These are phyloP conservation scores for Papiliotrema fonsecae DNA, from an alignment of 1,284 basidiomycete species.

Conservation along the genomic window DNA sequence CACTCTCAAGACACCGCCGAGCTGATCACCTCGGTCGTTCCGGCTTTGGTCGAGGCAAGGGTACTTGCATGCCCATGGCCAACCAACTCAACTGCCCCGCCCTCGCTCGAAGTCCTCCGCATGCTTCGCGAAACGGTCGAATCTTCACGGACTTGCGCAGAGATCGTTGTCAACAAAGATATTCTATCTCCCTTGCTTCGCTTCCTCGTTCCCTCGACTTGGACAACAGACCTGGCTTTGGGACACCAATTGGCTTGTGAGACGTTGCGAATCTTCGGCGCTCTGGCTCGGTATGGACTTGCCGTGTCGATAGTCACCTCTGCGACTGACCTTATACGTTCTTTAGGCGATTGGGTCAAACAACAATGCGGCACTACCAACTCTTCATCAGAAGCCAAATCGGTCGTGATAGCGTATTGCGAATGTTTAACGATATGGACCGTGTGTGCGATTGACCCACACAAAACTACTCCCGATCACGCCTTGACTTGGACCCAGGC, in stretches of 20 bases:
- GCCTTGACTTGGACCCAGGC: slow-evolving; percentile 88
- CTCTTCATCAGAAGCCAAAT: slow-evolving; percentile 1
- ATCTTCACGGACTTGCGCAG: slow-evolving; percentile 65
- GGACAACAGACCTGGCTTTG: slow-evolving; percentile 45
- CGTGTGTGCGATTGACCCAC: slow-evolving; percentile 79
- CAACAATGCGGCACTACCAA: background rate
- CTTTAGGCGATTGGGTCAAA: slow-evolving; percentile 27
- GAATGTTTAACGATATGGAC: slow-evolving; percentile 66
- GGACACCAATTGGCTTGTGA: slow-evolving; percentile 54
- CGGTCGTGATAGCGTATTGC: slow-evolving; percentile 52
- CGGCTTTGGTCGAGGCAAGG: slow-evolving; percentile 50
- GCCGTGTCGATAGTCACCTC: slow-evolving; percentile 50
- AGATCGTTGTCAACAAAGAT: slow-evolving; percentile 52
- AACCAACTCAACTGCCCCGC: slow-evolving; percentile 51
- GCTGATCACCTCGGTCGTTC: slow-evolving; percentile 55
- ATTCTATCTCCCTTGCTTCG: slow-evolving; percentile 65
- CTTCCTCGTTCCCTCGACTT: slow-evolving; percentile 57
- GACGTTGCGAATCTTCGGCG: slow-evolving; percentile 63
- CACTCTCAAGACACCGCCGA: slow-evolving; percentile 58
- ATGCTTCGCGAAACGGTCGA: slow-evolving; percentile 60
- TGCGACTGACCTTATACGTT: slow-evolving; percentile 36
- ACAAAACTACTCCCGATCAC: slow-evolving; percentile 76
- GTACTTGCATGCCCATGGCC: slow-evolving; percentile 38
- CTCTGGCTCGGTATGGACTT: slow-evolving; percentile 72
- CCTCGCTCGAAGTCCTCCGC: slow-evolving; percentile 52